Base-by-base conservation (phyloP, 192 early-diverging fungal genomes). In the Physocladia obscura region DNA sequence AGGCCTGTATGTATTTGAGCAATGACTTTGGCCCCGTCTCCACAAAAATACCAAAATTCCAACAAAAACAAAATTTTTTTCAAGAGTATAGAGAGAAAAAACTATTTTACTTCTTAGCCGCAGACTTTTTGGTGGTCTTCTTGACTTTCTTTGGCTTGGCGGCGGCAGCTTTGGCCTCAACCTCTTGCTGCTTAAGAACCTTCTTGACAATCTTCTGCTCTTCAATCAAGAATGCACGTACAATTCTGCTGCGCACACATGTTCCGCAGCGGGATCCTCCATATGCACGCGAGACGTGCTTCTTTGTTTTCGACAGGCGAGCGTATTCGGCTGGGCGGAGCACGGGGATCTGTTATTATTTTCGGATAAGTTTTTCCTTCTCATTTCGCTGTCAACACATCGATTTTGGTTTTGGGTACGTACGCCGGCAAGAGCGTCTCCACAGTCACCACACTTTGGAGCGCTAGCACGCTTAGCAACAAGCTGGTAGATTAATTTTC, bases 121-220 rank as follows among this genome's bases (percentile, higher is more conserved):
- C 63, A 34, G 29, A n/a, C 63, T 67, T 67, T 35, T 59, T 59
- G 57, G 57, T 15, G 31, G 57, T 15, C 65, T 68, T 68, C 67
- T 69, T 69, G 21, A 22, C 24, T 11, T 47, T 40, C 71, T 67
- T 67, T 17, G 57, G 69, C 36, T 51, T 44, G 71, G 79, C 77
- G 24, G 69, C 67, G 54, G 61, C 61, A 57, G 76, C 74, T 74
- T 83, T 80, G 59, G 74, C 73, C 62, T 78, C 79, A 30, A 61
- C 77, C 52, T 69, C 63, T 73, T 84, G 83, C 31, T 88, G 69
- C 91, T 97, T 98, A 81, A 97, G 88, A 69, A 98, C 93, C 85
- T 91, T 93, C 93, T 98, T 98, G 83, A 98, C 95, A 75, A 98
- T 97, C 93, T 98, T 98, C 89, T 98, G 96, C 88, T 98, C 96